A percentile compares a stretch with the other conserved stretches of the same genome.
Evolutionary conservation across 2,329 filamentous ascomycete genomes (phyloP).

Genomic region (Endocalyx cinctus): DNA sequence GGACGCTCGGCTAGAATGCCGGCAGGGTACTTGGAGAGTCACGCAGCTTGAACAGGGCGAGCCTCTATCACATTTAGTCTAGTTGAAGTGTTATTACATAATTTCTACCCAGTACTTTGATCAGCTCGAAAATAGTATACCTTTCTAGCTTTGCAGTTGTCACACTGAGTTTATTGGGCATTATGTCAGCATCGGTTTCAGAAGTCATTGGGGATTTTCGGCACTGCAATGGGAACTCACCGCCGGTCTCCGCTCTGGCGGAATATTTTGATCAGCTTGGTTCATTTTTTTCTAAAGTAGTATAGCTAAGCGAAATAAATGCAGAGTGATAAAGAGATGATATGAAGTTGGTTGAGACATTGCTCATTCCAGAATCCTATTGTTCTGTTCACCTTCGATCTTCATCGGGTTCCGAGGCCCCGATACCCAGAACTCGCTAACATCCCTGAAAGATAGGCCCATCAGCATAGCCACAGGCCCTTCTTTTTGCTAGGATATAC

Average conservation of each 20-base stretch:
- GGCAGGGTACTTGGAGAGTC: slow-evolving; percentile 23
- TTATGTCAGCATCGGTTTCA: slow-evolving; percentile 4
- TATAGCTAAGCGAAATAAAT: slow-evolving; percentile 1
- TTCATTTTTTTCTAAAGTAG: slow-evolving; percentile 11
- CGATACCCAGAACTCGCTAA: no score
- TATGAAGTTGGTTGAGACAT: slow-evolving; percentile 2
- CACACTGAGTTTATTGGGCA: slow-evolving; percentile 16
- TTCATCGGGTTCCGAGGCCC: slow-evolving; percentile 15
- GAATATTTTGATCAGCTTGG: slow-evolving; percentile 12
- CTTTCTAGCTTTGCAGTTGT: slow-evolving; percentile 23
- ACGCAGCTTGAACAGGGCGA: slow-evolving; percentile 26
- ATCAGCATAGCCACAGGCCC: no score
- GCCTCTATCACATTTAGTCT: slow-evolving; percentile 26
- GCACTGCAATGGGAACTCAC: slow-evolving; percentile 11
- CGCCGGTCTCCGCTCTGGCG: slow-evolving; percentile 19
- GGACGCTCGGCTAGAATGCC: slow-evolving; percentile 14
- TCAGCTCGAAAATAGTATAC: slow-evolving; percentile 7
- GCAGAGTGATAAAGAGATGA: background rate
- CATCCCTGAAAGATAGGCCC: no score
- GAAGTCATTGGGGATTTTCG: background rate
- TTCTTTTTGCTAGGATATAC: no score
- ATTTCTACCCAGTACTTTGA: background rate
- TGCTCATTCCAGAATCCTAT: background rate
- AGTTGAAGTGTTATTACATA: background rate
- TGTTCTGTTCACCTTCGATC: background rate